Evolutionary conservation across 2,329 filamentous ascomycete genomes (phyloP).

Genomic region (Pseudogymnoascus sp.): DNA sequence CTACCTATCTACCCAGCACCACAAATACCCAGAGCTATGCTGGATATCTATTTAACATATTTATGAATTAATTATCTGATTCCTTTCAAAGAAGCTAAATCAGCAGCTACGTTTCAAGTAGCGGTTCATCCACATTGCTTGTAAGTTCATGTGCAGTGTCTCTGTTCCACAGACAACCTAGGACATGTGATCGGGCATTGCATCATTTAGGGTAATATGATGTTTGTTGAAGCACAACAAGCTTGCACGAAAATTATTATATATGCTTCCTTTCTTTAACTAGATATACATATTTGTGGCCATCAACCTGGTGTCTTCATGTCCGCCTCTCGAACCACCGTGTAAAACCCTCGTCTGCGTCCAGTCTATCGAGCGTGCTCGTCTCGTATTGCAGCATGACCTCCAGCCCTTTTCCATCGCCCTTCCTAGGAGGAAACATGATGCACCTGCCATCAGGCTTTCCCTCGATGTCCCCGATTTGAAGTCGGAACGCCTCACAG

Average conservation of each 20-base stretch:
- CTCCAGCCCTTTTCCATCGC: conserved; percentile 2
- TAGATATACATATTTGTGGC: background rate
- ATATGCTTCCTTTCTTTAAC: background rate
- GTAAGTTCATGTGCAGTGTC: background rate
- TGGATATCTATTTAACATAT: background rate
- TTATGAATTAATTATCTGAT: background rate
- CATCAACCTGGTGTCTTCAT: background rate
- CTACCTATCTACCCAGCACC: background rate
- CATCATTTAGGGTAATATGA: background rate
- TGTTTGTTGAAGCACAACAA: background rate
- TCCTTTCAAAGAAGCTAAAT: background rate
- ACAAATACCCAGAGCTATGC: background rate
- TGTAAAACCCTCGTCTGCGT: background rate
- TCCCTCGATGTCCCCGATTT: conserved; percentile 9
- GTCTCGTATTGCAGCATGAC: conserved; percentile 2
- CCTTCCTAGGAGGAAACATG: conserved; percentile 2
- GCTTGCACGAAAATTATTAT: background rate
- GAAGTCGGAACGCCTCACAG: background rate
- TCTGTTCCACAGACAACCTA: background rate
- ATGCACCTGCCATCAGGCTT: conserved; percentile 12
- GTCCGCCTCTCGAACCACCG: conserved; percentile 4
- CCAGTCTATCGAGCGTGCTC: background rate
- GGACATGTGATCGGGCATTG: background rate
- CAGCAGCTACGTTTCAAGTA: background rate
- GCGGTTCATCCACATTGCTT: background rate